Evolutionary conservation across 1,284 basidiomycete genomes (phyloP).

Genomic region (Agaricales sp.): DNA sequence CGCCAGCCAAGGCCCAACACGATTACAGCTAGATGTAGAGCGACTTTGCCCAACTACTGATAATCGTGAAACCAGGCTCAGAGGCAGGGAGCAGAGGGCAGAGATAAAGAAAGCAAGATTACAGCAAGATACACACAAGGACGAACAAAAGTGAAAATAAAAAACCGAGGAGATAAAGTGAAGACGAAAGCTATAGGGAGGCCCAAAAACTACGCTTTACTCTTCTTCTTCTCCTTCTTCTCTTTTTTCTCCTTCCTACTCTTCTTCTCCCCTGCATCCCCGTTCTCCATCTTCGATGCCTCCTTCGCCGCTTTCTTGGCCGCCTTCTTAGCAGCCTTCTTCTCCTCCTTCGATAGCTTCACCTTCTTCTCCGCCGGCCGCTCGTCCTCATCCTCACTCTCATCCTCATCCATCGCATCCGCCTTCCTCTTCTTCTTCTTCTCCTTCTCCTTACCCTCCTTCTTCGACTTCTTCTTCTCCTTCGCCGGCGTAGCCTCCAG

Average conservation of each 20-base stretch:
- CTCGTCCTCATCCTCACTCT: slow-evolving; percentile 39
- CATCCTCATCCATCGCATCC: slow-evolving; percentile 53
- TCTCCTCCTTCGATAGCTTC: slow-evolving; percentile 75
- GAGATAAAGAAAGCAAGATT: too few relatives aligned
- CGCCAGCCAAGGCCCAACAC: too few relatives aligned
- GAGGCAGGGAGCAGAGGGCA: too few relatives aligned
- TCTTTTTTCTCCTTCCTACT: slow-evolving; percentile 1
- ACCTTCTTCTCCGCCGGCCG: slow-evolving; percentile 55
- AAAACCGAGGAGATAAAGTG: too few relatives aligned
- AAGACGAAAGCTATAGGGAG: too few relatives aligned
- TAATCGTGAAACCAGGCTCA: too few relatives aligned
- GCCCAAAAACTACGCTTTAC: background rate
- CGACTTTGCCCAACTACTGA: too few relatives aligned
- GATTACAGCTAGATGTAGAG: too few relatives aligned
- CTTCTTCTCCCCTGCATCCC: slow-evolving; percentile 31
- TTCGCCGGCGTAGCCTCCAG: slow-evolving; percentile 37
- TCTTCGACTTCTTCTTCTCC: slow-evolving; percentile 37
- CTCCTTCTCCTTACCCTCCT: slow-evolving; percentile 24
- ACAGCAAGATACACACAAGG: too few relatives aligned
- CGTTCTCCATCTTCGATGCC: slow-evolving; percentile 56
- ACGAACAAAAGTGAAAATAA: too few relatives aligned
- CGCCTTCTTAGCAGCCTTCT: slow-evolving; percentile 44
- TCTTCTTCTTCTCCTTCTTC: slow-evolving; percentile 3
- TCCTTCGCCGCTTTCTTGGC: background rate
- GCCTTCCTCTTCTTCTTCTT: slow-evolving; percentile 55